A percentile compares a stretch with the other conserved stretches of the same genome.
phyloP scores from a whole-genome alignment of 129 eudicot genomes.

The Helichrysum umbraculigerum region DNA sequence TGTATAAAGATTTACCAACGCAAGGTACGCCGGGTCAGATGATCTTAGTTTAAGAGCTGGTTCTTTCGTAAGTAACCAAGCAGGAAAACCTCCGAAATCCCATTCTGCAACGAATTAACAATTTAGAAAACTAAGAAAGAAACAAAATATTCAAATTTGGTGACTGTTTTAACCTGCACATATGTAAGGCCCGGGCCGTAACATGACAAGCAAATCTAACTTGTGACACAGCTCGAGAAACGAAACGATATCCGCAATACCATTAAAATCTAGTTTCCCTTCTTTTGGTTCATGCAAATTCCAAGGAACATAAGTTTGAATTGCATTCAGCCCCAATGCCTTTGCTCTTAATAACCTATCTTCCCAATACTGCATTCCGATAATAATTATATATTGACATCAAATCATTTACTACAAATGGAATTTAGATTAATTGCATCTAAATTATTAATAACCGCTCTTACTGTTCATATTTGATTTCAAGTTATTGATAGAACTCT shows the following conservation, averaged over 20 bases:
- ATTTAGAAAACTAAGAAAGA: background rate
- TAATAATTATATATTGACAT: background rate
- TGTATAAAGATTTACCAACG: conserved; percentile 48
- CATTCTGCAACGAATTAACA: conserved; percentile 56
- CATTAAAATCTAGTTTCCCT: conserved; percentile 73
- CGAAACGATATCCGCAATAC: conserved; percentile 82
- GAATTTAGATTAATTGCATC: too few relatives aligned
- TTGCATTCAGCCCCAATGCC: conserved; percentile 92
- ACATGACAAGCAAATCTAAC: conserved; percentile 82
- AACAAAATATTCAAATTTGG: background rate
- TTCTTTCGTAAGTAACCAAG: conserved; percentile 87
- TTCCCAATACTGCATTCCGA: conserved; percentile 74
- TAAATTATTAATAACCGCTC: too few relatives aligned
- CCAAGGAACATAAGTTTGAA: conserved; percentile 99
- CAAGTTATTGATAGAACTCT: too few relatives aligned
- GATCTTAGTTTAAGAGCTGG: conserved; percentile 81
- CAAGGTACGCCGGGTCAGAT: conserved; percentile 71
- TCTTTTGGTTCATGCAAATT: conserved; percentile 88
- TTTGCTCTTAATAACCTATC: conserved; percentile 88
- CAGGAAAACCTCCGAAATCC: conserved; percentile 97
- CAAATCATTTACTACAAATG: background rate
- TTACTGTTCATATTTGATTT: too few relatives aligned
- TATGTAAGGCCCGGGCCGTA: conserved; percentile 94
- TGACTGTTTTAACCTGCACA: conserved; percentile 67
- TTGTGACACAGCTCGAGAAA: conserved; percentile 75